phyloP scores from a whole-genome alignment of 75 land plant genomes.

The Picea glauca region DNA sequence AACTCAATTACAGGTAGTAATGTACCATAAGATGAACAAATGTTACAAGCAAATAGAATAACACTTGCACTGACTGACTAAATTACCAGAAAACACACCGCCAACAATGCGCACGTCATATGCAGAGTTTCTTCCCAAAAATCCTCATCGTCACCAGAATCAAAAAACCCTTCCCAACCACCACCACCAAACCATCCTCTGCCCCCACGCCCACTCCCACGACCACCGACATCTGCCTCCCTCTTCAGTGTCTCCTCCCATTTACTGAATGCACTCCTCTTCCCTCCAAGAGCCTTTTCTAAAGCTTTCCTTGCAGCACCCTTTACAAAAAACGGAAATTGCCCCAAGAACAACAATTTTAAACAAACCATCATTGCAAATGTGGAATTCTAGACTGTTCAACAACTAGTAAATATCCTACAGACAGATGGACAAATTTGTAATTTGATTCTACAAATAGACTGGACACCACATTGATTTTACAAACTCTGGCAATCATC shows the following conservation, averaged over 20 bases:
- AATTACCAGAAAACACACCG: not conserved
- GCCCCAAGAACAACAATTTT: not conserved
- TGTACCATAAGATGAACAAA: not conserved
- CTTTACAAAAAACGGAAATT: not conserved
- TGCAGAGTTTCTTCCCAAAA: not conserved
- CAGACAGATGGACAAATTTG: not conserved
- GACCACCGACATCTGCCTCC: not conserved
- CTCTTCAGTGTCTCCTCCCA: not conserved
- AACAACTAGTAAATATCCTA: not conserved
- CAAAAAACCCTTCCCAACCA: not conserved
- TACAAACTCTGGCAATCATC: too few species aligned
- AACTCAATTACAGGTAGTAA: not conserved
- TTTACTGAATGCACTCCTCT: not conserved
- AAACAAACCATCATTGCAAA: not conserved
- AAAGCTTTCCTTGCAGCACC: slow-evolving; percentile 6
- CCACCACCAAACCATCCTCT: not conserved
- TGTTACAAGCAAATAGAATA: too few species aligned
- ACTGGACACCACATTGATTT: not conserved
- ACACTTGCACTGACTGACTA: not conserved
- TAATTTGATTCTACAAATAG: not conserved
- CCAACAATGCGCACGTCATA: not conserved
- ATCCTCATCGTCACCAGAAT: slow-evolving; percentile 1
- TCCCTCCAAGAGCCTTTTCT: not conserved
- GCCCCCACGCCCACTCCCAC: not conserved
- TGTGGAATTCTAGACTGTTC: not conserved